Evolutionary conservation across 257 asterid species (phyloP).

Genomic region (Penstemon barbatus): DNA sequence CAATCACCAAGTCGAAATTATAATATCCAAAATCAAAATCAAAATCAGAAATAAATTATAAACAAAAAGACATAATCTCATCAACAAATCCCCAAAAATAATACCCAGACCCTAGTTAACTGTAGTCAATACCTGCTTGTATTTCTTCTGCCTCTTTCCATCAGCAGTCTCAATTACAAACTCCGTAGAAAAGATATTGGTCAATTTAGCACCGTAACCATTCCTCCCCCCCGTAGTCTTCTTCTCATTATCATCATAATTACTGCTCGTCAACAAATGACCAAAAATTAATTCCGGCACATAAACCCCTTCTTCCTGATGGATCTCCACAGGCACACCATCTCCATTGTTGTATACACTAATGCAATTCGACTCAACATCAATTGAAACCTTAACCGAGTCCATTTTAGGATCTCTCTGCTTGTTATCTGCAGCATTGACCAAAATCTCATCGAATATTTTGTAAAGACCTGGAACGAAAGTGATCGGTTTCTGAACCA

Average conservation of each 20-base stretch:
- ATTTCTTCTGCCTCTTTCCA: conserved; percentile 75
- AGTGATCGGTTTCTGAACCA: conserved; percentile 58
- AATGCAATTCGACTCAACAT: conserved; percentile 58
- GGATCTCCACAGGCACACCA: conserved; percentile 96
- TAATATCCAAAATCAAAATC: not conserved
- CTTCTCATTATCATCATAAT: conserved; percentile 84
- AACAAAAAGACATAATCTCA: not conserved
- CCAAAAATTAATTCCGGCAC: conserved; percentile 97
- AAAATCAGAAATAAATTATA: not conserved
- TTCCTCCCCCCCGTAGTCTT: conserved; percentile 98
- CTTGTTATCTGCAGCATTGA: conserved; percentile 91
- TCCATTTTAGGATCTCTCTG: conserved; percentile 90
- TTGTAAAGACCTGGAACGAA: conserved; percentile 94
- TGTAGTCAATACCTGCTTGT: conserved; percentile 68
- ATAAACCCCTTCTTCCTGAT: conserved; percentile 93
- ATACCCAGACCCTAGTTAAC: not conserved
- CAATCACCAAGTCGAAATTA: too few relatives aligned
- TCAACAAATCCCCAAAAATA: not conserved
- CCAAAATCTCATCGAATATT: conserved; percentile 91
- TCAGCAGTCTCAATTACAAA: conserved; percentile 94
- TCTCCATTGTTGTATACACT: conserved; percentile 90
- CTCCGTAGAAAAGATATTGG: conserved; percentile 86
- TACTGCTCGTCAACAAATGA: conserved; percentile 95
- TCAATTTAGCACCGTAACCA: conserved; percentile 94
- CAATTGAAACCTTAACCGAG: conserved; percentile 71